These are phyloP conservation scores for Talaromyces adpressus DNA, from an alignment of 495 filamentous ascomycete species.

Conservation along the genomic window DNA sequence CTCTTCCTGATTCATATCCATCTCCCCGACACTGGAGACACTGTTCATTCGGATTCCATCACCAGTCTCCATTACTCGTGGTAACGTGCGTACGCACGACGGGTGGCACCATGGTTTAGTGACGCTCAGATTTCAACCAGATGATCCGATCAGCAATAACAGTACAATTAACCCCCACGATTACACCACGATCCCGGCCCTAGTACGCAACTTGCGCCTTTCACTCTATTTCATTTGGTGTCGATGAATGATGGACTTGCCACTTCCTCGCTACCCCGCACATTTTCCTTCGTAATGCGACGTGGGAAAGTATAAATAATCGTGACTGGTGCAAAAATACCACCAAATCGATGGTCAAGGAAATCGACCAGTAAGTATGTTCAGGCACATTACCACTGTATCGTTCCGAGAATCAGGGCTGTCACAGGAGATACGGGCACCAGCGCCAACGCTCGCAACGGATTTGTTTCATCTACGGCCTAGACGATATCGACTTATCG, in stretches of 20 bases:
- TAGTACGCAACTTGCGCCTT: neutral
- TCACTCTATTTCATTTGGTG: neutral
- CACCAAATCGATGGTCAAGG: neutral
- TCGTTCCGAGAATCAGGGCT: neutral
- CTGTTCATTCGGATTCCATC: neutral
- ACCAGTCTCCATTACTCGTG: neutral
- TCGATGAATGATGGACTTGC: neutral
- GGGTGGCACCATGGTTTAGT: neutral
- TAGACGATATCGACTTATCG: neutral
- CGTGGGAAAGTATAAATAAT: neutral
- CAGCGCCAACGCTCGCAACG: neutral
- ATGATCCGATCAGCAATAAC: neutral
- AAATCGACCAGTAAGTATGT: neutral
- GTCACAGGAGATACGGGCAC: neutral
- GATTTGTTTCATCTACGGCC: neutral
- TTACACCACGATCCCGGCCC: neutral
- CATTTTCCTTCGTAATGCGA: neutral
- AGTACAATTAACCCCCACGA: neutral
- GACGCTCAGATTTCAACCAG: neutral
- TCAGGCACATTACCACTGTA: neutral
- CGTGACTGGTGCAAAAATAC: neutral
- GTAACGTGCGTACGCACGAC: neutral
- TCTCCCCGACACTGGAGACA: neutral
- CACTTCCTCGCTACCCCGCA: neutral
- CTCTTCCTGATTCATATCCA: neutral